phyloP scores from a whole-genome alignment of 2,329 filamentous ascomycete genomes.

The Trichoderma asperellum region DNA sequence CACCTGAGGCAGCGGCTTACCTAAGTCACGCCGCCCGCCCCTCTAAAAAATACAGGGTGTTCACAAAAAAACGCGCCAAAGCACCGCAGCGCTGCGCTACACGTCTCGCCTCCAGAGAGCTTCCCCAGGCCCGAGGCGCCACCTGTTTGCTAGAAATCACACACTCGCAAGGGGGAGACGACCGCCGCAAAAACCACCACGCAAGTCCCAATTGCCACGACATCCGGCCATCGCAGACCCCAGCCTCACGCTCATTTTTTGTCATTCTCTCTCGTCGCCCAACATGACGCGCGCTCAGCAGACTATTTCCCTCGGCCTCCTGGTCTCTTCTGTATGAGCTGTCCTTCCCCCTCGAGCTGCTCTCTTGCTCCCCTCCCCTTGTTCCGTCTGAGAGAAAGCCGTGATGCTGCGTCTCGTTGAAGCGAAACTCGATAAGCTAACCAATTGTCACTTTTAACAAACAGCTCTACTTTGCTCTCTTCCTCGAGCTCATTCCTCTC shows the following conservation, averaged over 20 bases:
- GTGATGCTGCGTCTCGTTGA: not conserved
- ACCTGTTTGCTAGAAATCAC: conserved; percentile 13
- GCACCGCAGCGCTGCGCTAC: not conserved
- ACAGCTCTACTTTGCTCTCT: conserved; percentile 90
- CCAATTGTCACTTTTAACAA: not conserved
- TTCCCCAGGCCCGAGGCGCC: conserved; percentile 7
- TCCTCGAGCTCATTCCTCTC: conserved; percentile 80
- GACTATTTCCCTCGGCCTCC: conserved; percentile 83
- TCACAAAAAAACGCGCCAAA: conserved; percentile 14
- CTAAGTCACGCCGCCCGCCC: not conserved
- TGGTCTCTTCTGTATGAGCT: conserved; percentile 78
- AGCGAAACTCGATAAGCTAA: not conserved
- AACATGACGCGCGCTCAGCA: conserved; percentile 94
- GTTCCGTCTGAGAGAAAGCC: not conserved
- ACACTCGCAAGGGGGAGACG: not conserved
- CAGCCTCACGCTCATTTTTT: not conserved
- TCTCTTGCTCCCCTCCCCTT: too few species aligned
- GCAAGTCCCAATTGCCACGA: not conserved
- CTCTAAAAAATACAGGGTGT: conserved; percentile 9
- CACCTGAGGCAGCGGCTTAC: conserved; percentile 24
- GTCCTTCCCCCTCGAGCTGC: not conserved
- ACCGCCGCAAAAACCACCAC: too few species aligned
- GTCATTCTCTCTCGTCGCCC: conserved; percentile 30
- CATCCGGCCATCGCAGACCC: not conserved
- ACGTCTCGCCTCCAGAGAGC: conserved; percentile 18